phyloP scores from a whole-genome alignment of 805 yeast genomes.

The Hanseniaspora mollemarum region DNA sequence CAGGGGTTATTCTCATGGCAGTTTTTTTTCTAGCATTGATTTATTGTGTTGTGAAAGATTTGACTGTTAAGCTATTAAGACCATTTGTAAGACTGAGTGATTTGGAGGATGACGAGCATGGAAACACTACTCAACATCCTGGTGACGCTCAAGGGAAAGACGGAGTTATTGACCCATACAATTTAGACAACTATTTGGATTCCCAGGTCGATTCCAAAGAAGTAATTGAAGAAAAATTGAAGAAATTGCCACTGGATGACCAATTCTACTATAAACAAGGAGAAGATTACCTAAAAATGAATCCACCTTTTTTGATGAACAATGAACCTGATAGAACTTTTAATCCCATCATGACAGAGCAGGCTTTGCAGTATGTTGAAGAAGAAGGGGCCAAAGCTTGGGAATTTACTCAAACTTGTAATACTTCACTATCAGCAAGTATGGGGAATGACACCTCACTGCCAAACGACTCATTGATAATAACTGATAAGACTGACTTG shows the following conservation, averaged over 20 bases:
- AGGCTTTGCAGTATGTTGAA: constrained; percentile 44
- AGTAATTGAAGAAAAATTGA: constrained; percentile 47
- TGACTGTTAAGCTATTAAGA: constrained; percentile 16
- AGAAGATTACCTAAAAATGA: constrained; percentile 30
- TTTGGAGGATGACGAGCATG: neutral
- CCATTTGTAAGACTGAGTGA: constrained; percentile 15
- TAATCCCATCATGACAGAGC: constrained; percentile 30
- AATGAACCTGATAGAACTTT: constrained; percentile 21
- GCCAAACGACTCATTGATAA: constrained; percentile 45
- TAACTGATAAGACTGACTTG: constrained; percentile 54
- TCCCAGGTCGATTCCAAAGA: constrained; percentile 37
- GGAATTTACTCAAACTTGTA: constrained; percentile 51
- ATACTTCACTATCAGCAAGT: constrained; percentile 30
- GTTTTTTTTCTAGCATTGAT: constrained; percentile 17
- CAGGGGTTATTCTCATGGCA: constrained; percentile 18
- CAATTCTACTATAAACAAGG: constrained; percentile 34
- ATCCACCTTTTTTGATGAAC: constrained; percentile 37
- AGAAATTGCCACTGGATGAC: constrained; percentile 40
- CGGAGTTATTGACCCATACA: constrained; percentile 20
- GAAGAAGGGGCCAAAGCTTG: constrained; percentile 85
- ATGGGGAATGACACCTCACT: constrained; percentile 32
- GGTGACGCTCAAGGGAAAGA: neutral
- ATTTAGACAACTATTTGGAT: constrained; percentile 48
- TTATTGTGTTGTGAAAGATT: constrained; percentile 17
- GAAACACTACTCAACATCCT: neutral